Conservation (phyloP, 2,329 filamentous ascomycete species). For the Gaeumannomyces tritici region DNA sequence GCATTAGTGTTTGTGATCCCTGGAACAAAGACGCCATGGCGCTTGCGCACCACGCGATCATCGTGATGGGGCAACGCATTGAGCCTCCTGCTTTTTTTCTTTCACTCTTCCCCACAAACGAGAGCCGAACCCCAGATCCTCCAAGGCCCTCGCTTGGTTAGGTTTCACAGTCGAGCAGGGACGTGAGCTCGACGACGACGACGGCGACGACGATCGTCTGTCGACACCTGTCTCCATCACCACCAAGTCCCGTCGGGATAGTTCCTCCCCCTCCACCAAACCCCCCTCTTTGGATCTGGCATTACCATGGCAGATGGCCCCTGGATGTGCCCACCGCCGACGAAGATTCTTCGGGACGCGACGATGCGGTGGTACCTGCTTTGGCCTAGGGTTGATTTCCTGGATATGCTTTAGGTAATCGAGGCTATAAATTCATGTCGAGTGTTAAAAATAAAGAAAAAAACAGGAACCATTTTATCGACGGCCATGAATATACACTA, state of each 20-base stretch:
- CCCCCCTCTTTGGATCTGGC: neutral
- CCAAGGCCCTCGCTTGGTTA: too few species aligned
- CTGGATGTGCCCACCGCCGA: neutral
- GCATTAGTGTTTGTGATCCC: too few species aligned
- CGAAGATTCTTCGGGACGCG: neutral
- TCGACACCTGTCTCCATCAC: neutral
- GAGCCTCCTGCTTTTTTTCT: too few species aligned
- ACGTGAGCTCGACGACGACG: too few species aligned
- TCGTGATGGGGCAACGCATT: neutral
- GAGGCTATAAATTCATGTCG: too few species aligned
- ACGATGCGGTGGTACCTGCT: neutral
- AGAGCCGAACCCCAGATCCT: neutral
- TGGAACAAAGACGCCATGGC: too few species aligned
- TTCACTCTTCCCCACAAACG: neutral
- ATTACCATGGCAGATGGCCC: neutral
- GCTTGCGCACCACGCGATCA: too few species aligned
- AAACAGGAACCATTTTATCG: neutral
- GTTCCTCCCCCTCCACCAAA: neutral
- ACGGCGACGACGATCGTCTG: too few species aligned
- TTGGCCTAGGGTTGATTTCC: neutral
- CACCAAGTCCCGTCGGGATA: neutral
- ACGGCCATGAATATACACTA: too few species aligned
- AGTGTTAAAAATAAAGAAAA: too few species aligned
- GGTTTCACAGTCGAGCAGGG: too few species aligned
- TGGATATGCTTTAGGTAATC: neutral